Conservation (phyloP, 495 filamentous ascomycete genomes). For the Elasticomyces elasticus region DNA sequence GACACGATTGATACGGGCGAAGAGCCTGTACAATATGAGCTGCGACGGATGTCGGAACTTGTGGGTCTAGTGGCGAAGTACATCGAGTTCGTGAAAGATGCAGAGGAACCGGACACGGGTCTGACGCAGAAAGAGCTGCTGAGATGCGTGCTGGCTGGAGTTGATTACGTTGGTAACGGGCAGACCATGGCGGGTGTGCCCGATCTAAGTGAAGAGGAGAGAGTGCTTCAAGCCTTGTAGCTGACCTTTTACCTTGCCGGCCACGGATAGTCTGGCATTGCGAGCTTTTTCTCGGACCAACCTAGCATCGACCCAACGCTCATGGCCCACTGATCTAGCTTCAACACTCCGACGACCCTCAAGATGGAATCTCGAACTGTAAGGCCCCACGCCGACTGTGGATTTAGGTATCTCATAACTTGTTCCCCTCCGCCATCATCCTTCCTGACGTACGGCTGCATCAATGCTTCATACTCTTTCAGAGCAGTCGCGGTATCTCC, state of each 20-base stretch:
- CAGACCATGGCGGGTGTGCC: background rate
- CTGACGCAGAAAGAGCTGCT: background rate
- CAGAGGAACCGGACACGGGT: background rate
- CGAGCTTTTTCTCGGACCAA: conserved; percentile 8
- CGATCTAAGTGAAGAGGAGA: background rate
- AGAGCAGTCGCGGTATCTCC: conserved; percentile 2
- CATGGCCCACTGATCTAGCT: conserved; percentile 1
- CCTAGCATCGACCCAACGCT: background rate
- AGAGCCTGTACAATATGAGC: background rate
- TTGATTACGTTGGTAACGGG: background rate
- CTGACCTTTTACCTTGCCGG: background rate
- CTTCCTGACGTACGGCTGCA: conserved; percentile 7
- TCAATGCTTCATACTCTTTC: conserved; percentile 11
- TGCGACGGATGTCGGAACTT: background rate
- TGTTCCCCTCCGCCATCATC: background rate
- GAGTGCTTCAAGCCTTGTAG: too few relatives aligned
- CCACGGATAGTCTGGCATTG: conserved; percentile 10
- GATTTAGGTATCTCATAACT: conserved; percentile 10
- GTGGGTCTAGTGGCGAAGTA: background rate
- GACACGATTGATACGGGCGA: background rate
- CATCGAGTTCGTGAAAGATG: background rate
- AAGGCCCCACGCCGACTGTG: conserved; percentile 15
- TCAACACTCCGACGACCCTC: conserved; percentile 1
- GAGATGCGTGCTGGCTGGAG: background rate
- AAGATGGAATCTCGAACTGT: conserved; percentile 2